Conservation (phyloP, 768 basidiomycete genomes). For the Kwoniella sp. region DNA sequence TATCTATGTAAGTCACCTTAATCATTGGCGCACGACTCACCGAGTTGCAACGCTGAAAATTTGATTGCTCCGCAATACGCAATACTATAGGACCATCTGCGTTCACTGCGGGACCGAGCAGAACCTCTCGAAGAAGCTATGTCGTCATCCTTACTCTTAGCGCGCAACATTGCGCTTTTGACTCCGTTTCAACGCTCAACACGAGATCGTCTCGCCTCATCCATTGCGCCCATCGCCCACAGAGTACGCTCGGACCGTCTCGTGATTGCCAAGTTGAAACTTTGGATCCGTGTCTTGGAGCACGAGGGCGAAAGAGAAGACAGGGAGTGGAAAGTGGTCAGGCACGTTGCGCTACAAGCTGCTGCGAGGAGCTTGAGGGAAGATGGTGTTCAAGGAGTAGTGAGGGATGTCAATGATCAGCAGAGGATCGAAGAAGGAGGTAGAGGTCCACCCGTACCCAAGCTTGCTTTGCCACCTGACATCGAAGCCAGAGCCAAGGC, state of each 20-base stretch:
- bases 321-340: conserved; percentile 67
- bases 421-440: not conserved
- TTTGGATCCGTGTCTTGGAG: conserved; percentile 73
- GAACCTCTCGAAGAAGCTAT: conserved; percentile 63
- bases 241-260: conserved; percentile 69
- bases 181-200: conserved; percentile 86
- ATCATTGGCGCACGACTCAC: no score
- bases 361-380: conserved; percentile 67
- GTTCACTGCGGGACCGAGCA: conserved; percentile 67
- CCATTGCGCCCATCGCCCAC: conserved; percentile 67
- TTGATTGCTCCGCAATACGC: no score
- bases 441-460: conserved; percentile 8
- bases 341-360: conserved; percentile 70
- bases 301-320: conserved; percentile 73
- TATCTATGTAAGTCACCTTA: conserved; percentile 49
- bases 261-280: conserved; percentile 70
- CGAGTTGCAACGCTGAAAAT: no score
- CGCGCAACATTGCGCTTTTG: conserved; percentile 78
- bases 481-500: not conserved
- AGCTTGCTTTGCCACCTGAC: not conserved
- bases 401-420: conserved; percentile 18
- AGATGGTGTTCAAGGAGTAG: conserved; percentile 18
- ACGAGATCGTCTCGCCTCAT: conserved; percentile 69
- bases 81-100: conserved; percentile 62
- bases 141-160: conserved; percentile 68